Evolutionary conservation across 495 filamentous ascomycete species (phyloP).

Genomic region (Pseudevernia furfuracea): DNA sequence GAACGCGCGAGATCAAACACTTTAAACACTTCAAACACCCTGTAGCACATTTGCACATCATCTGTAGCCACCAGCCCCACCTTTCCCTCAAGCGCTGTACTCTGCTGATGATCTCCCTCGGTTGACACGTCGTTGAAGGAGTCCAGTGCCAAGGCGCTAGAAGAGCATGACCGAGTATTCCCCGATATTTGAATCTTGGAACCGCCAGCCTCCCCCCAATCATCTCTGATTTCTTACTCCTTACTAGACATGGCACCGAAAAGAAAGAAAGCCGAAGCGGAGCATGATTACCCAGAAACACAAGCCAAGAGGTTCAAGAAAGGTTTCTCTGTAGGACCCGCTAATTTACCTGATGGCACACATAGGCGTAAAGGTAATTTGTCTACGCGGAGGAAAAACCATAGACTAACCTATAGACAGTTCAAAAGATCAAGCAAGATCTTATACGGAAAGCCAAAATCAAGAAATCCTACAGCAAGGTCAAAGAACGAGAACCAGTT

Average conservation of each 20-base stretch:
- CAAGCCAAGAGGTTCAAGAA: slow-evolving; percentile 47
- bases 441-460: slow-evolving; percentile 91
- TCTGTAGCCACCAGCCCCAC: neutral
- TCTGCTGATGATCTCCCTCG: neutral
- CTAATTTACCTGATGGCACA: slow-evolving; percentile 85
- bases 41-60: neutral
- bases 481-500: slow-evolving; percentile 54
- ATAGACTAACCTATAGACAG: slow-evolving; percentile 37
- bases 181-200: too few relatives aligned
- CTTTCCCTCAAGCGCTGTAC: neutral
- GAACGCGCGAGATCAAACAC: too few relatives aligned
- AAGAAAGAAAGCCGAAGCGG: neutral
- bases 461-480: slow-evolving; percentile 86
- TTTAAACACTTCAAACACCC: neutral
- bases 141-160: neutral
- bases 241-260: slow-evolving; percentile 16
- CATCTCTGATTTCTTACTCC: neutral
- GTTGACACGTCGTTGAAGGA: too few relatives aligned
- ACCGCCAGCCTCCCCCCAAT: neutral
- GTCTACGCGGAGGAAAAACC: neutral
- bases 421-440: slow-evolving; percentile 83
- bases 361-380: slow-evolving; percentile 77
- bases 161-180: neutral
- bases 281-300: neutral
- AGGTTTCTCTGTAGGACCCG: slow-evolving; percentile 77